These are phyloP conservation scores for Tolypocladium sp. DNA, from an alignment of 2,329 filamentous ascomycete genomes.

Conservation along the genomic window DNA sequence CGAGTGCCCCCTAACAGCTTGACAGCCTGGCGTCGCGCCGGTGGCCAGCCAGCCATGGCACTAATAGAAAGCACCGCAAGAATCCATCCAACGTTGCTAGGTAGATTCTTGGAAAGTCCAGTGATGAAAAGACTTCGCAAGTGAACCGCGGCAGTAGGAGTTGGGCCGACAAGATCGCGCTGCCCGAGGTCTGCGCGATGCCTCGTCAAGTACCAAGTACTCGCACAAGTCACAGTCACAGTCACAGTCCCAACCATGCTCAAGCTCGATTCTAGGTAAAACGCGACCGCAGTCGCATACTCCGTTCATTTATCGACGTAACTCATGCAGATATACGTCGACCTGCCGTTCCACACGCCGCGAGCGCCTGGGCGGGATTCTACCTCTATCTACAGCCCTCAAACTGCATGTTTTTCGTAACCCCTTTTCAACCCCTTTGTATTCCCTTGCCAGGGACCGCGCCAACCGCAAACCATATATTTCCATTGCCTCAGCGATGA, in stretches of 20 bases:
- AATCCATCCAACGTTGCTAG: no score
- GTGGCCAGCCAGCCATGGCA: no score
- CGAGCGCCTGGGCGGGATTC: constrained; percentile 3
- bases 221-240: background rate
- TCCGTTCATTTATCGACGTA: constrained; percentile 1
- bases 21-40: no score
- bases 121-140: no score
- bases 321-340: constrained; percentile 8
- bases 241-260: background rate
- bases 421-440: background rate
- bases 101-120: no score
- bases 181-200: no score
- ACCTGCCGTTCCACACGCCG: constrained; percentile 8
- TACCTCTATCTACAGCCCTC: constrained; percentile 8
- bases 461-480: background rate
- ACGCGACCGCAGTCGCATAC: background rate
- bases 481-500: background rate
- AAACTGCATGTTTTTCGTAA: background rate
- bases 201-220: no score
- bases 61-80: no score
- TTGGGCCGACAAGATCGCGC: no score
- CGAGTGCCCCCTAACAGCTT: no score
- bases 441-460: background rate
- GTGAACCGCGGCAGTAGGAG: no score
- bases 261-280: background rate